Evolutionary conservation across 2,329 filamentous ascomycete genomes (phyloP).

Genomic region (Hirsutella minnesotensis): DNA sequence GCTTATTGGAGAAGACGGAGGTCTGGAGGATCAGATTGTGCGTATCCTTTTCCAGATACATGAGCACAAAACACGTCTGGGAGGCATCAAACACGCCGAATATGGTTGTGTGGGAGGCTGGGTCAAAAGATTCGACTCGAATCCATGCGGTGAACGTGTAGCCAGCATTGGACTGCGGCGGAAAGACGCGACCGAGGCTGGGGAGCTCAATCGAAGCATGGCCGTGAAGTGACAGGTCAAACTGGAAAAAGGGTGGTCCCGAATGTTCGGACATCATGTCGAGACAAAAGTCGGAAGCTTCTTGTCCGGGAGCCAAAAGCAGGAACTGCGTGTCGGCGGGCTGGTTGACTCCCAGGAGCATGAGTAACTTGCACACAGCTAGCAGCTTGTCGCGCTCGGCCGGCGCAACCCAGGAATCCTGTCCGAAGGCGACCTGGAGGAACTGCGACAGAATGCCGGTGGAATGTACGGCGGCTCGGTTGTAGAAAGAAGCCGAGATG

Average conservation of each 20-base stretch:
- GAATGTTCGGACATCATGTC: constrained; percentile 63
- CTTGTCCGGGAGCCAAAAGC: constrained; percentile 36
- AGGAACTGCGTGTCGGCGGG: constrained; percentile 78
- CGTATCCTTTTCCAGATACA: constrained; percentile 88
- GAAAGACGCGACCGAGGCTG: constrained; percentile 75
- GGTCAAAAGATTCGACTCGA: constrained; percentile 76
- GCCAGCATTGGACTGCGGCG: constrained; percentile 64
- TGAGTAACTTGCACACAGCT: constrained; percentile 55
- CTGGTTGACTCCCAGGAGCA: constrained; percentile 63
- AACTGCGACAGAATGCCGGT: constrained; percentile 60
- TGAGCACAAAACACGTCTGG: constrained; percentile 86
- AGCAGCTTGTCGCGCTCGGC: constrained; percentile 49
- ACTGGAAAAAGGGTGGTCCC: constrained; percentile 78
- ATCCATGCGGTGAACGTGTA: constrained; percentile 91
- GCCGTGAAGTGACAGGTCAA: constrained; percentile 80
- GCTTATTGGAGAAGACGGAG: constrained; percentile 72
- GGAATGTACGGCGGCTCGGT: constrained; percentile 58
- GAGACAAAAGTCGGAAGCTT: constrained; percentile 57
- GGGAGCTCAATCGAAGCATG: constrained; percentile 84
- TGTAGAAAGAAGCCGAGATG: constrained; percentile 51
- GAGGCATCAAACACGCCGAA: constrained; percentile 90
- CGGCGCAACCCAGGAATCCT: constrained; percentile 32
- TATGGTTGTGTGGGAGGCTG: constrained; percentile 77
- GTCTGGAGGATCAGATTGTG: constrained; percentile 93
- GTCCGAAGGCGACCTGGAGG: constrained; percentile 47